These are phyloP conservation scores for Fusarium sp. DNA, from an alignment of 2,329 filamentous ascomycete genomes.

Conservation along the genomic window DNA sequence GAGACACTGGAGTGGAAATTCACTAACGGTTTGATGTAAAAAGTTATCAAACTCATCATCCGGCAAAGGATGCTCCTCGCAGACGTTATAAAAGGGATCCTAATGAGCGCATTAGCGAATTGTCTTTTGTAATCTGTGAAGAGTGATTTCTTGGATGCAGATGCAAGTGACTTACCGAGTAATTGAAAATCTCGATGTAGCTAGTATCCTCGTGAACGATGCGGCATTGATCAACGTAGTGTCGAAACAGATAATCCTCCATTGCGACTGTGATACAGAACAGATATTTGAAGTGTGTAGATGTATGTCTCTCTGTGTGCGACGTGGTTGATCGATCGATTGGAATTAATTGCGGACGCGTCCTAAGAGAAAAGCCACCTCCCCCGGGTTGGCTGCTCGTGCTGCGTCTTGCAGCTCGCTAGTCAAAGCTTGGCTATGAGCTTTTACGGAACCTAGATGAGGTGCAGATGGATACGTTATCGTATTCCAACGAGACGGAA, in stretches of 20 bases:
- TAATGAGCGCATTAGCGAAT: slow-evolving; percentile 42
- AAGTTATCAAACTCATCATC: slow-evolving; percentile 69
- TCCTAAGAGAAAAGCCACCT: slow-evolving; percentile 32
- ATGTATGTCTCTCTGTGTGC: background rate
- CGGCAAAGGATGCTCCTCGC: slow-evolving; percentile 63
- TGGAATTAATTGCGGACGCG: slow-evolving; percentile 9
- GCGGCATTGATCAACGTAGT: slow-evolving; percentile 60
- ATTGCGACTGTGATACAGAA: slow-evolving; percentile 49
- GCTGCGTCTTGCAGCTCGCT: slow-evolving; percentile 20
- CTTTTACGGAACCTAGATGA: background rate
- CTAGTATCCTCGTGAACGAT: slow-evolving; percentile 63
- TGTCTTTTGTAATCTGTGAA: background rate
- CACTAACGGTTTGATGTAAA: slow-evolving; percentile 58
- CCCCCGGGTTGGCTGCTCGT: slow-evolving; percentile 5
- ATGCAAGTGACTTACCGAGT: slow-evolving; percentile 58
- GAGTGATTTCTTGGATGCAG: background rate
- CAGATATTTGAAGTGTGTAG: background rate
- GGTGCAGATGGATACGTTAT: background rate
- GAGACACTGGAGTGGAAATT: background rate
- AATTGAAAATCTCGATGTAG: slow-evolving; percentile 70
- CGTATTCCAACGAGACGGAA: background rate
- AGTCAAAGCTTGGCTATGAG: slow-evolving; percentile 32
- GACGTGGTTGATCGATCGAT: background rate
- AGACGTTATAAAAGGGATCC: slow-evolving; percentile 62
- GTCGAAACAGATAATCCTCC: slow-evolving; percentile 69